Evolutionary conservation across 108 stramenopile species (phyloP).

Genomic region (Parietichytrium sp.): DNA sequence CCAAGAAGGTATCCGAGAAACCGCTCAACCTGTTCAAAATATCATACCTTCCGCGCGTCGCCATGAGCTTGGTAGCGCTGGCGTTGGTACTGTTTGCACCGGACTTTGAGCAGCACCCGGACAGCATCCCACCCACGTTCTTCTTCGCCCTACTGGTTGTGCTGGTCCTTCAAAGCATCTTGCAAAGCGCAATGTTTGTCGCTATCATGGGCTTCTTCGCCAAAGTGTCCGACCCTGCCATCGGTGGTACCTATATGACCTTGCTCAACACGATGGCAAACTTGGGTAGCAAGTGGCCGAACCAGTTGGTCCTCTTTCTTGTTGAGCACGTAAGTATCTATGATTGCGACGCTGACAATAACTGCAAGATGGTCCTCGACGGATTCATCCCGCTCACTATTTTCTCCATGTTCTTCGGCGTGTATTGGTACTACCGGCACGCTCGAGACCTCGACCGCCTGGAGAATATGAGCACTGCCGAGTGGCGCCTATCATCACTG

Average conservation of each 20-base stretch:
- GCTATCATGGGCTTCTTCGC: constrained; percentile 98
- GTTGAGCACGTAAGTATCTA: neutral
- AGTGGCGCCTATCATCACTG: too few relatives aligned
- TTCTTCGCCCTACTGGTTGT: constrained; percentile 71
- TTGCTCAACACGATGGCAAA: constrained; percentile 93
- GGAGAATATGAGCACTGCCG: neutral
- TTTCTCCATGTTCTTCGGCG: neutral
- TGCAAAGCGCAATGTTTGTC: constrained; percentile 85
- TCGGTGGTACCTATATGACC: constrained; percentile 99
- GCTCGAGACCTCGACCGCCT: neutral
- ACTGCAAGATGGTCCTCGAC: neutral
- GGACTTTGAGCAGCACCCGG: constrained; percentile 25
- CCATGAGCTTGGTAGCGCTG: constrained; percentile 62
- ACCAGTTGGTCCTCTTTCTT: constrained; percentile 69
- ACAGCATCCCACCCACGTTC: constrained; percentile 52
- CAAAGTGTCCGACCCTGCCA: constrained; percentile 86
- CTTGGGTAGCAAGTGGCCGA: constrained; percentile 88
- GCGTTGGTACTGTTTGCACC: constrained; percentile 74
- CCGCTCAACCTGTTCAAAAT: constrained; percentile 76
- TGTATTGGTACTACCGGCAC: neutral
- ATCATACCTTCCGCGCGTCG: constrained; percentile 77
- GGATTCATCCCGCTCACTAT: constrained; percentile 20
- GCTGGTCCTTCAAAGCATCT: constrained; percentile 81
- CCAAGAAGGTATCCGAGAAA: constrained; percentile 5
- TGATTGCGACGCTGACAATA: neutral